Conservation (phyloP, 495 filamentous ascomycete genomes). For the Articulospora tetracladia region DNA sequence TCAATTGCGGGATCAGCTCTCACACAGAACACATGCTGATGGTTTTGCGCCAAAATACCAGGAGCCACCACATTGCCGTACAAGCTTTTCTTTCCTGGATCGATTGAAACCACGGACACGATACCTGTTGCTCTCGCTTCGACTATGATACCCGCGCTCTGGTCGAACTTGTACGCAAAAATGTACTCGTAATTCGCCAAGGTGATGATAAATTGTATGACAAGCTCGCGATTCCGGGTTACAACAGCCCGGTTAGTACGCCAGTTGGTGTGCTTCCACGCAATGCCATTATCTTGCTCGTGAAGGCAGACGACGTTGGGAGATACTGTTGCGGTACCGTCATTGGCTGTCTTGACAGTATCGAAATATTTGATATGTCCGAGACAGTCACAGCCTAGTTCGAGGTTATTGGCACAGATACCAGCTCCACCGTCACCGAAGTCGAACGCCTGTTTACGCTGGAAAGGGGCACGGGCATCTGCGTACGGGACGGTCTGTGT, state of each 20-base stretch:
- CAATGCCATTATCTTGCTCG: conserved; percentile 69
- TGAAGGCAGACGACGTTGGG: conserved; percentile 79
- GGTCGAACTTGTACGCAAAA: conserved; percentile 48
- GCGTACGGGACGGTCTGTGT: conserved; percentile 59
- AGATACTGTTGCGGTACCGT: conserved; percentile 56
- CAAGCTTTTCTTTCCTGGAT: neutral
- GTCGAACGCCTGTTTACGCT: conserved; percentile 77
- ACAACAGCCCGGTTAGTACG: conserved; percentile 65
- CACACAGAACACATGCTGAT: conserved; percentile 68
- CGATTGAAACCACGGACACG: conserved; percentile 36
- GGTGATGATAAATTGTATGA: conserved; percentile 70
- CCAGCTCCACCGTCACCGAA: conserved; percentile 74
- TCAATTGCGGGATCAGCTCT: conserved; percentile 64
- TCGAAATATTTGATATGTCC: conserved; percentile 73
- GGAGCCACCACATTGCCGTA: conserved; percentile 70
- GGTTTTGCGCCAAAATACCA: conserved; percentile 44
- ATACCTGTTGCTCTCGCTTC: conserved; percentile 82
- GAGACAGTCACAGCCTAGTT: conserved; percentile 66
- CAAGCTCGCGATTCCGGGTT: conserved; percentile 65
- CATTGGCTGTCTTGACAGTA: conserved; percentile 46
- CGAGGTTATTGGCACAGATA: conserved; percentile 70
- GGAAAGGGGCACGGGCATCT: conserved; percentile 67
- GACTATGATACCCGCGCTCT: conserved; percentile 60
- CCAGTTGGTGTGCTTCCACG: conserved; percentile 83
- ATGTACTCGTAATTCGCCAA: conserved; percentile 48